These are phyloP conservation scores for Globisporangium spiculum DNA, from an alignment of 352 stramenopile genomes.

Conservation along the genomic window DNA sequence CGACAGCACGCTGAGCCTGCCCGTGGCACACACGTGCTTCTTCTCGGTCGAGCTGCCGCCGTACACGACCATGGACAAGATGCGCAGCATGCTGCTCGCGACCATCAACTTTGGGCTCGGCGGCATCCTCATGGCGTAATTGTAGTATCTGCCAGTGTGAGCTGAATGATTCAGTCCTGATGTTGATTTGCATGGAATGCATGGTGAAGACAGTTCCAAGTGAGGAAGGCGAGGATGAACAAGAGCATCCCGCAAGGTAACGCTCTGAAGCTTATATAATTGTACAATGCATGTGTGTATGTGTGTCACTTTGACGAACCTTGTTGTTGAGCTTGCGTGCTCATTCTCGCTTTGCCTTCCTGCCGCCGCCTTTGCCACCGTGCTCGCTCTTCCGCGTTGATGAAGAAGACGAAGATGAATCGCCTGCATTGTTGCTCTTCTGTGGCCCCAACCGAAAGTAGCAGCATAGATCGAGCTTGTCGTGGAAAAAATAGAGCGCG, in stretches of 20 bases:
- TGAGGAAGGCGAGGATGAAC: too few relatives aligned
- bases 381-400: neutral
- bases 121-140: slow-evolving; percentile 85
- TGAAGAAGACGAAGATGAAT: neutral
- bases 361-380: neutral
- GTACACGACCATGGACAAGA: slow-evolving; percentile 90
- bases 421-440: neutral
- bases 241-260: too few relatives aligned
- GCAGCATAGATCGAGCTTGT: slow-evolving; percentile 10
- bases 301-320: neutral
- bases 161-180: neutral
- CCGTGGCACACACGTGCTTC: slow-evolving; percentile 95
- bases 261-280: neutral
- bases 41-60: slow-evolving; percentile 94
- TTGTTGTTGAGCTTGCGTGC: neutral
- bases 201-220: neutral
- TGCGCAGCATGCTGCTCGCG: slow-evolving; percentile 89
- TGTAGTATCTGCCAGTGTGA: neutral
- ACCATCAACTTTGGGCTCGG: slow-evolving; percentile 94
- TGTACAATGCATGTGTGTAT: neutral
- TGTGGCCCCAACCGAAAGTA: neutral
- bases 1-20: slow-evolving; percentile 78
- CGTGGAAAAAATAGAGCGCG: slow-evolving; percentile 15
- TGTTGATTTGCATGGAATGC: too few relatives aligned
- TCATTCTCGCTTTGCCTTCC: slow-evolving; percentile 7